Conservation (phyloP, 192 early-diverging fungal species). For the Gonapodya prolifera region DNA sequence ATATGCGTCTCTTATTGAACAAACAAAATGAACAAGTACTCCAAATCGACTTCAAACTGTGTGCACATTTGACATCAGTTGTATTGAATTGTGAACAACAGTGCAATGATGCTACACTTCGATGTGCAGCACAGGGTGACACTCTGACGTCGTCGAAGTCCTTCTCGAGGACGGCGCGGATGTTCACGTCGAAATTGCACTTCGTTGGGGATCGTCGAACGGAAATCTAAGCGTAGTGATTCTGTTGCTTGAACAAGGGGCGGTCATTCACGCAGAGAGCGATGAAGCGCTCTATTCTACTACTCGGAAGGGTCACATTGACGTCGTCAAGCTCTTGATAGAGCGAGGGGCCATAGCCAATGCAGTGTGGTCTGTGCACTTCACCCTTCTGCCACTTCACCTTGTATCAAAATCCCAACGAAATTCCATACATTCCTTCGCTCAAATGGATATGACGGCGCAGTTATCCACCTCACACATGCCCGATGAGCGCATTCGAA, state of each 20-base stretch:
- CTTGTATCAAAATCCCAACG: background rate
- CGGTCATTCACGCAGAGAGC: background rate
- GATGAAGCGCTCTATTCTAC: background rate
- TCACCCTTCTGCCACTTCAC: background rate
- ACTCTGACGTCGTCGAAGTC: no score
- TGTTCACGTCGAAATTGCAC: no score
- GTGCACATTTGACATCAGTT: no score
- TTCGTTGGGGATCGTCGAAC: no score
- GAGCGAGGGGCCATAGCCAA: background rate
- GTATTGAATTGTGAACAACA: no score
- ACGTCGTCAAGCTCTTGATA: background rate
- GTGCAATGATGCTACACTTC: no score
- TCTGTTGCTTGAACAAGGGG: no score
- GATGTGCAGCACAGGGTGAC: no score
- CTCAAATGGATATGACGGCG: background rate
- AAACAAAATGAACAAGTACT: constrained; percentile 1
- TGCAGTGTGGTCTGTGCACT: background rate
- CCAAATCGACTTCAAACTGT: background rate
- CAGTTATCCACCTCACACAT: background rate
- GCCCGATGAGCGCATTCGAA: background rate
- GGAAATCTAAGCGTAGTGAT: no score
- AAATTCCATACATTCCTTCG: background rate
- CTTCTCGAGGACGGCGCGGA: no score
- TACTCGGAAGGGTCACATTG: background rate
- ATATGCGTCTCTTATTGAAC: background rate